Base-by-base conservation (phyloP, 768 basidiomycete genomes). In the Amanita subjunquillea region DNA sequence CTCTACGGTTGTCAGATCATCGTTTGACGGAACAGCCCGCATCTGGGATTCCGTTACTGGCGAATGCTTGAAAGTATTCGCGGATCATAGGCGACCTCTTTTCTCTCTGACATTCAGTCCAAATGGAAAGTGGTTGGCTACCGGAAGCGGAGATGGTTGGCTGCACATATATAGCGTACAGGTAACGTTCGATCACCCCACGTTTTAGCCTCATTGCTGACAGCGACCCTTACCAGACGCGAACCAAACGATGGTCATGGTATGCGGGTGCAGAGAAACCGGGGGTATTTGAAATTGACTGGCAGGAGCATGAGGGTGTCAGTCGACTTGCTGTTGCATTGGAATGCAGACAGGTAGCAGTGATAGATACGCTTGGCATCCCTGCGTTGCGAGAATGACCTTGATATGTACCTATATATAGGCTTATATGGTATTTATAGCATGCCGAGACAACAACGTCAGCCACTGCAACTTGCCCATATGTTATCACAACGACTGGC, bases 21-120 rank as follows among this genome's bases (percentile, higher is more conserved):
- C 89, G 4, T 91, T 91, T 60, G 92, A 95, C 61, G 71, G 72
- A 12, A 87, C 89, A 1, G 79, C 86, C 4, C 80, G 88, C 39
- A 57, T 95, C 29, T 95, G 91, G 91, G 85, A 93, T 65, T 79
- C 83, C 3, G 74, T 77, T 42, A 84, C 84, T 0, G 90, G 90
- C 27, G 75, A 79, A 41, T 93, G 91, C 62, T 64, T 90, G 32
- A 74, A 80, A 55, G 72, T 82, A 17, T 84, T 95, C 60, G 64
- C 66, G 5, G 86, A 90, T 56, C 87, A 91, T 67, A 79, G 70
- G 56, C 76, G 78, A 30, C 77, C 83, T 22, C 78, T 92, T 36
- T 93, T 85, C 63, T 77, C 86, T 1, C 60, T 92, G 29, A 69
- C 80, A 4, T 91, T 91, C 65, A 86, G 85, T 59, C 88, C 89